Evolutionary conservation across 768 basidiomycete species (phyloP).

Genomic region (Phylloporus sp.): DNA sequence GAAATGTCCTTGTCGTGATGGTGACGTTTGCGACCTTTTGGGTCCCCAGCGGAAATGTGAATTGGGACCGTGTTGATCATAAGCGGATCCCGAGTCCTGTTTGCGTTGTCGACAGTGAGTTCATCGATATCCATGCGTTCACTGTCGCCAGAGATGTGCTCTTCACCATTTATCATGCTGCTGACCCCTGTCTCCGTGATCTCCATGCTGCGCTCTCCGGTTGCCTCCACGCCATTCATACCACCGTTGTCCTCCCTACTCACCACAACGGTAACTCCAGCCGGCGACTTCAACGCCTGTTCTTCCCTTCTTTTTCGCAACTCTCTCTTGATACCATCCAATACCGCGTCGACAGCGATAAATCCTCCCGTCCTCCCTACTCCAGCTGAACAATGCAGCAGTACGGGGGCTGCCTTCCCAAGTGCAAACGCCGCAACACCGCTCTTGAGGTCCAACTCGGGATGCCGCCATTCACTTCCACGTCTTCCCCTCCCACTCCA

Average conservation of each 20-base stretch:
- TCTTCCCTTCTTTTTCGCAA: conserved; percentile 35
- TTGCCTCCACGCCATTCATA: conserved; percentile 1
- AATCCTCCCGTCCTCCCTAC: conserved; percentile 94
- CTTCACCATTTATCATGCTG: conserved; percentile 3
- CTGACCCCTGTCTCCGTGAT: conserved; percentile 7
- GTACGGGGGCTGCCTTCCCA: conserved; percentile 48
- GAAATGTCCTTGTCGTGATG: neutral
- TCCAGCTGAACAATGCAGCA: conserved; percentile 91
- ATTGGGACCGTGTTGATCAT: conserved; percentile 24
- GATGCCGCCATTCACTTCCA: conserved; percentile 28
- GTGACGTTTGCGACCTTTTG: conserved; percentile 15
- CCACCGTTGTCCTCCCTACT: neutral
- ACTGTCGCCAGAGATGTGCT: conserved; percentile 2
- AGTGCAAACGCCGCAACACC: conserved; percentile 54
- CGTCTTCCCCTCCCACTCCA: conserved; percentile 5
- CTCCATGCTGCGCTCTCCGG: conserved; percentile 3
- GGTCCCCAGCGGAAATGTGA: conserved; percentile 28
- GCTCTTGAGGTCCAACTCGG: conserved; percentile 46
- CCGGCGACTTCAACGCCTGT: conserved; percentile 3
- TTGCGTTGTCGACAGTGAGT: neutral
- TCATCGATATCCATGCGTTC: conserved; percentile 28
- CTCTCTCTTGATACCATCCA: conserved; percentile 69
- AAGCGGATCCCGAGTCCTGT: neutral
- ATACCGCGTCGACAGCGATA: conserved; percentile 82
- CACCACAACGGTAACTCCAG: neutral